Evolutionary conservation across 306 rosid genomes (phyloP), one percentile per base, ranked within the genome.

Genomic region (Pyrus communis): DNA sequence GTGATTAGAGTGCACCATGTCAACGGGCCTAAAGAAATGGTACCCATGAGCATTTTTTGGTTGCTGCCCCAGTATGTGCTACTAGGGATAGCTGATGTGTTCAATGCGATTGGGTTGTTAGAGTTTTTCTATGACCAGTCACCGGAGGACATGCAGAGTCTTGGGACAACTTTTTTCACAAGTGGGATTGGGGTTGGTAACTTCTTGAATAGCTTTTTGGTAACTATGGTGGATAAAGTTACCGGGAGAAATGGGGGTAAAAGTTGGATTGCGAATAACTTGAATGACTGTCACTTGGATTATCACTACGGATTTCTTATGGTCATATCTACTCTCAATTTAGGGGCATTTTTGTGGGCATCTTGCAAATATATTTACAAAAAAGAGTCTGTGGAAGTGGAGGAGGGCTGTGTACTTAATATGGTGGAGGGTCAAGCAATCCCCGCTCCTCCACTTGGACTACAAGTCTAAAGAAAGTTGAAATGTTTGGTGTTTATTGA

Each of bases 61-160:
- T 65, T 89, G 7, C 43, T 92, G 65, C 97, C 97, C 35, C 97
- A 89, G 55, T 82, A 89, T 82, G 27, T 87, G 13, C 46, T 92
- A 2, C 76, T 92, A 3, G 97, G 97, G 9, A 14, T 92, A 9
- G 88, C 91, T 3, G 88, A 92, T 27, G 83, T 91, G 27, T 89
- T 91, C 73, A 86, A 86, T 13, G 86, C 86, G 11, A 81, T 86
- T 42, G 97, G 97, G 4, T 64, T 89, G 83, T 81, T 88, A 4
- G 97, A 91, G 67, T 91, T 91, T 80, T 91, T 91, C 82, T 91
- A 89, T 59, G 97, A 91, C 78, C 93, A 91, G 54, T 91, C 95
- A 30, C 95, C 95, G 3, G 93, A 91, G 77, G 90, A 91, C 42
- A 85, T 91, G 97, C 91, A 91, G 67, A 89, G 87, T 10, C 86